phyloP scores from a whole-genome alignment of 768 basidiomycete species.

The Russula olivacea region DNA sequence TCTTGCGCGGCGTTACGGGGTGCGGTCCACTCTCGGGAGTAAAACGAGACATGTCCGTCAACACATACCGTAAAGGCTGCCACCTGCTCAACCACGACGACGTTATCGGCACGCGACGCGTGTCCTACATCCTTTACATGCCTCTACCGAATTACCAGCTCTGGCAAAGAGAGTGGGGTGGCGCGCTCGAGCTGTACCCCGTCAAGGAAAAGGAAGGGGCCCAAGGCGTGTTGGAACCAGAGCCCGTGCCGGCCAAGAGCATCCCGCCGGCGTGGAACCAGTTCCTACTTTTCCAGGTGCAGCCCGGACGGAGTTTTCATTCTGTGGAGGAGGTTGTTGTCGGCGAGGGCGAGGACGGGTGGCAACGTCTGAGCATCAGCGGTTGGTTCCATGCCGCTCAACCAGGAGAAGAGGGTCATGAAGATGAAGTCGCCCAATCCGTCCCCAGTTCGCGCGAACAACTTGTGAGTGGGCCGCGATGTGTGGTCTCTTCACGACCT shows the following conservation, averaged over 20 bases:
- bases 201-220: conserved; percentile 43
- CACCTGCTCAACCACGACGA: conserved; percentile 98
- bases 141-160: conserved; percentile 65
- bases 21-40: conserved; percentile 87
- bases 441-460: conserved; percentile 85
- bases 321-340: conserved; percentile 96
- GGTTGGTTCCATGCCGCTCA: conserved; percentile 97
- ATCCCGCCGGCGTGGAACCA: conserved; percentile 86
- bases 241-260: conserved; percentile 53
- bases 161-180: conserved; percentile 90
- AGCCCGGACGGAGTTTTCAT: conserved; percentile 93
- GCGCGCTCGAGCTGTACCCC: conserved; percentile 91
- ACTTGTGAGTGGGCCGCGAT: conserved; percentile 55
- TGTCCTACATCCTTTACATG: conserved; percentile 97
- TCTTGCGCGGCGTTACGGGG: conserved; percentile 81
- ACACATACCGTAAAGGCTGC: conserved; percentile 84
- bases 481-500: neutral
- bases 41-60: conserved; percentile 94
- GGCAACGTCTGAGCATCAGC: conserved; percentile 79
- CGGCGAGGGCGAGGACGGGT: conserved; percentile 61
- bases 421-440: conserved; percentile 40
- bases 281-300: conserved; percentile 85
- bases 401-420: conserved; percentile 85
- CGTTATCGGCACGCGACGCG: conserved; percentile 88
- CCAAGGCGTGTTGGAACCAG: conserved; percentile 65